Evolutionary conservation across 495 filamentous ascomycete genomes (phyloP).

Genomic region (Penicillium daleae): DNA sequence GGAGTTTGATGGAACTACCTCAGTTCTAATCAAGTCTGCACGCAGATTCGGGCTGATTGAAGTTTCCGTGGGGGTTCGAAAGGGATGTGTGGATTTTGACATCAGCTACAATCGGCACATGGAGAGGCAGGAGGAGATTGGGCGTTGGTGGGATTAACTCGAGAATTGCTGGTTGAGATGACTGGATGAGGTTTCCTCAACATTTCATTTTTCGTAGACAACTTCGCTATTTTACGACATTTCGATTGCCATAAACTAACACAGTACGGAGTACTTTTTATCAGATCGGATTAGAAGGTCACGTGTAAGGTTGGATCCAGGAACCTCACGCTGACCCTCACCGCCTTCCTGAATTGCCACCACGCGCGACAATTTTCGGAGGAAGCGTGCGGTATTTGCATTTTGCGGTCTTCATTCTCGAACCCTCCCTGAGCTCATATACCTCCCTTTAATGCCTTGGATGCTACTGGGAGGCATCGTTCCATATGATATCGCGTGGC

Average conservation of each 20-base stretch:
- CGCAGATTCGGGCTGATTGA: neutral
- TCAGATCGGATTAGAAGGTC: slow-evolving; percentile 17
- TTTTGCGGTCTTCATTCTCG: slow-evolving; percentile 10
- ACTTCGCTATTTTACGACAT: no score
- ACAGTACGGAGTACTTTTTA: neutral
- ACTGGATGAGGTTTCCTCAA: neutral
- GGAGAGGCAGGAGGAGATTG: neutral
- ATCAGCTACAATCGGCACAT: neutral
- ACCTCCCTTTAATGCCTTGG: slow-evolving; percentile 22
- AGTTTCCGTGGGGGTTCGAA: neutral
- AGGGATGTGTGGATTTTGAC: neutral
- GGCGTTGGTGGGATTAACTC: neutral
- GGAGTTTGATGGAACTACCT: neutral
- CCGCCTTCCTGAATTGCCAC: slow-evolving; percentile 29
- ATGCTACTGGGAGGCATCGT: slow-evolving; percentile 19
- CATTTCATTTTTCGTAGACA: no score
- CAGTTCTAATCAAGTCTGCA: neutral
- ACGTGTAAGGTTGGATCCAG: no score
- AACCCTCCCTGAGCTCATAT: slow-evolving; percentile 8
- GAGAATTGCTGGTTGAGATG: neutral
- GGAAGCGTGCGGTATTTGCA: slow-evolving; percentile 18
- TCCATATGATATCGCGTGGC: slow-evolving; percentile 48
- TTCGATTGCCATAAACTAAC: no score
- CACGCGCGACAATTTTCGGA: slow-evolving; percentile 34
- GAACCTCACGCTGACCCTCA: slow-evolving; percentile 23